Base-by-base conservation (phyloP, 2,329 filamentous ascomycete species). In the Pseudogymnoascus sp. region DNA sequence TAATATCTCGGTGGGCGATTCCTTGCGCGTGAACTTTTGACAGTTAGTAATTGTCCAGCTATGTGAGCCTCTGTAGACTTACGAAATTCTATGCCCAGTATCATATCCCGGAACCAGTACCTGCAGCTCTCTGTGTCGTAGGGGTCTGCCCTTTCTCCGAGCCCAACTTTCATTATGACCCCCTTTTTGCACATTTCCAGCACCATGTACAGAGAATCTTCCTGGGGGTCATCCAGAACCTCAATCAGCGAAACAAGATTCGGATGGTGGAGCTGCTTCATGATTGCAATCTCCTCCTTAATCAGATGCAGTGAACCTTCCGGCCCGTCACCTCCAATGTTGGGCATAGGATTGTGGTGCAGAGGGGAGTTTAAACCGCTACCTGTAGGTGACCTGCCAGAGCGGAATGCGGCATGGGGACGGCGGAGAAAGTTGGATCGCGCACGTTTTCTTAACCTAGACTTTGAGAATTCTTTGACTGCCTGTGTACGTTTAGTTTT, bases 181-280 rank as follows among this genome's bases (percentile, higher is more conserved):
- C 94, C 94, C 72, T 96, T 96, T 70, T 95, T 94, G 77, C 94
- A 99, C 90, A 96, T 95, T 72, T 99, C 94, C 72, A 99, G 81
- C 19, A 99, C 94, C 90, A 99, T 97, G 75, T 96, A 99, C 10
- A 99, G 76, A 2, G 92, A 96, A 72, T 99, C 94, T 70, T 96
- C 91, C 55, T 92, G 86, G 0, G 94, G 92, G 70, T 97, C 94
- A 71, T 97, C 94, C 58, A 99, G 77, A 2, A 99, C 94, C 74
- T 99, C 94, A 65, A 95, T 90, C 57, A 99, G 76, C 48, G 88
- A 85, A 12, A 97, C 92, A n/a, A 99, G 77, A 69, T 97, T 99
- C 26, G 85, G 87, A 70, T 99, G 94, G 69, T 96, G 86, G 52
- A 97, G 80, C 75, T 97, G 97, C 78, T 97, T 99, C 92, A 99